These are phyloP conservation scores for Ceratocystis papillata DNA, from an alignment of 2,329 filamentous ascomycete species.

Conservation along the genomic window DNA sequence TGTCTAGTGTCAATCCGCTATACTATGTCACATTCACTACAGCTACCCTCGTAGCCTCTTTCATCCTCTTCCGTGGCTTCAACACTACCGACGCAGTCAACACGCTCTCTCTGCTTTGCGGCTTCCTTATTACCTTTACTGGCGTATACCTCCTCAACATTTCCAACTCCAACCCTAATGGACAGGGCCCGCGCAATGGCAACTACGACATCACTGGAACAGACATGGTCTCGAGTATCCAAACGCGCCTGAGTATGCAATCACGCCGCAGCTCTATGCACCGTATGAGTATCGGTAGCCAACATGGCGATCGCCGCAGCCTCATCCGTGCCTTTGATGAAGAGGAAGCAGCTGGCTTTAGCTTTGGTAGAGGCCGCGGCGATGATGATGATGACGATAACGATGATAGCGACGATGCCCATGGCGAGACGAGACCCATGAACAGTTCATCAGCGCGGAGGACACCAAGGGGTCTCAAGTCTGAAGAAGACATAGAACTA, in stretches of 20 bases:
- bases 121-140: conserved; percentile 89
- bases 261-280: conserved; percentile 60
- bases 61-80: conserved; percentile 91
- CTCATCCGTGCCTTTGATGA: conserved; percentile 85
- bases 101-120: conserved; percentile 81
- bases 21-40: conserved; percentile 99
- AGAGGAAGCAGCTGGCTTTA: conserved; percentile 62
- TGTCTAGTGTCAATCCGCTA: conserved; percentile 70
- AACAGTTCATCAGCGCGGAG: conserved; percentile 27
- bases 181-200: conserved; percentile 53
- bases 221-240: conserved; percentile 78
- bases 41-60: conserved; percentile 83
- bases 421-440: conserved; percentile 25
- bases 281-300: conserved; percentile 54
- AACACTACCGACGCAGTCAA: conserved; percentile 88
- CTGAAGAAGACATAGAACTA: conserved; percentile 41
- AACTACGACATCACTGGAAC: conserved; percentile 74
- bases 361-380: conserved; percentile 56
- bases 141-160: conserved; percentile 93
- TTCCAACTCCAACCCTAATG: conserved; percentile 83
- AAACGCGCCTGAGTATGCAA: conserved; percentile 91
- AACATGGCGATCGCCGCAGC: conserved; percentile 61
- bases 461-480: conserved; percentile 34
- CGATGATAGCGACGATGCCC: conserved; percentile 43
- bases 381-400: conserved; percentile 69